A percentile compares a stretch with the other conserved stretches of the same genome.
These are phyloP conservation scores for Emericellopsis atlantica DNA, from an alignment of 2,329 filamentous ascomycete genomes.

Conservation along the genomic window DNA sequence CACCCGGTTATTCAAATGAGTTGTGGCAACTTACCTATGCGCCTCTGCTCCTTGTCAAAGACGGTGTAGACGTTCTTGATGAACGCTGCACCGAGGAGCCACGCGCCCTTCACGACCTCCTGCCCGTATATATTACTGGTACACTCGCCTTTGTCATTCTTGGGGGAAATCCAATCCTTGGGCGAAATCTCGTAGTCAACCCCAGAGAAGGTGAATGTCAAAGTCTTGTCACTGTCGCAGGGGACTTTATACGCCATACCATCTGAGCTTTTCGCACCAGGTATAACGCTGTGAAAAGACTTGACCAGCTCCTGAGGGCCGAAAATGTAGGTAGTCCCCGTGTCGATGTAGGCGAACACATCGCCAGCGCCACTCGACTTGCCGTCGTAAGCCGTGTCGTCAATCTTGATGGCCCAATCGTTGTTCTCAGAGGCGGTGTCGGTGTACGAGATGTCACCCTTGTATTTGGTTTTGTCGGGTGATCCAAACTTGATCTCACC, in stretches of 20 bases:
- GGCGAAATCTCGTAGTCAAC: slow-evolving; percentile 53
- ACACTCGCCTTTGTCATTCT: slow-evolving; percentile 32
- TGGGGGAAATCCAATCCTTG: slow-evolving; percentile 55
- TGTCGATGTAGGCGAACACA: slow-evolving; percentile 63
- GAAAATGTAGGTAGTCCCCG: slow-evolving; percentile 70
- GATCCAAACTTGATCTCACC: slow-evolving; percentile 71
- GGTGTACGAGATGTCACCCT: slow-evolving; percentile 57
- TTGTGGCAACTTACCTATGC: slow-evolving; percentile 41
- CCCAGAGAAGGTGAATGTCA: slow-evolving; percentile 58
- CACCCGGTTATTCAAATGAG: background rate
- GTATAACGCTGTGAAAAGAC: slow-evolving; percentile 54
- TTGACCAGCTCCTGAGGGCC: slow-evolving; percentile 55
- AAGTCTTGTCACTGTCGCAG: slow-evolving; percentile 48
- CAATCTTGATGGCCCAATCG: slow-evolving; percentile 64
- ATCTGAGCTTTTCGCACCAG: slow-evolving; percentile 42
- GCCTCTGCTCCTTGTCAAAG: slow-evolving; percentile 61
- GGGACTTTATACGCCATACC: slow-evolving; percentile 59
- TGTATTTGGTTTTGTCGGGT: slow-evolving; percentile 53
- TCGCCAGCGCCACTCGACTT: slow-evolving; percentile 41
- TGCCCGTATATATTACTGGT: slow-evolving; percentile 65
- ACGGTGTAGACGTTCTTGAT: slow-evolving; percentile 83
- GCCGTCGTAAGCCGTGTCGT: slow-evolving; percentile 51
- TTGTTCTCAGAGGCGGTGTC: slow-evolving; percentile 31
- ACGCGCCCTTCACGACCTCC: slow-evolving; percentile 51
- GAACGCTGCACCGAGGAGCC: slow-evolving; percentile 79